These are phyloP conservation scores for Friedmanniomyces simplex DNA, from an alignment of 495 filamentous ascomycete species.

Conservation along the genomic window DNA sequence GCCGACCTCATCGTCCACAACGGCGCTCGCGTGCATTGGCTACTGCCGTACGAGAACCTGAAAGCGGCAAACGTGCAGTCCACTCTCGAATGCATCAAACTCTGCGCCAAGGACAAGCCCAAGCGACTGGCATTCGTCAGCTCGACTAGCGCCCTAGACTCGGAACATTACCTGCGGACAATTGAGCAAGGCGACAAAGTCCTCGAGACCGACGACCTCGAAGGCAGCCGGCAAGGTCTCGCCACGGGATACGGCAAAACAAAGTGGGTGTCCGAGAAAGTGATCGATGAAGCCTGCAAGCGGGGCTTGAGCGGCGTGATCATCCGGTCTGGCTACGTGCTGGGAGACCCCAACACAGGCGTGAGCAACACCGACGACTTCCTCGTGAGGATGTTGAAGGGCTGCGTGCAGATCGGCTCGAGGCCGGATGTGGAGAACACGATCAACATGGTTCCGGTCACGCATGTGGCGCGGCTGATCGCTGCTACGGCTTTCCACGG, in stretches of 20 bases:
- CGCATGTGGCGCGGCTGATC: slow-evolving; percentile 70
- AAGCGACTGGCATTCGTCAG: slow-evolving; percentile 79
- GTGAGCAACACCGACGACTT: slow-evolving; percentile 78
- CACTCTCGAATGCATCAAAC: slow-evolving; percentile 64
- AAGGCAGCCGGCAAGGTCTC: slow-evolving; percentile 53
- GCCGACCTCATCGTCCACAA: slow-evolving; percentile 85
- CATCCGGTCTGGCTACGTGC: slow-evolving; percentile 77
- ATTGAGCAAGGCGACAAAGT: slow-evolving; percentile 52
- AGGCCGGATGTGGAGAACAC: slow-evolving; percentile 76
- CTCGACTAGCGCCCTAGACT: slow-evolving; percentile 78
- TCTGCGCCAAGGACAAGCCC: slow-evolving; percentile 65
- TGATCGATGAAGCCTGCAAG: slow-evolving; percentile 68
- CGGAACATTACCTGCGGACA: slow-evolving; percentile 62
- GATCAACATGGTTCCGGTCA: slow-evolving; percentile 83
- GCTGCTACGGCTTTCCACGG: slow-evolving; percentile 56
- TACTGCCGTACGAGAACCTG: slow-evolving; percentile 67
- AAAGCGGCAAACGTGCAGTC: slow-evolving; percentile 68
- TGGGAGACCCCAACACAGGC: slow-evolving; percentile 63
- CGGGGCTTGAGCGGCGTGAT: slow-evolving; percentile 67
- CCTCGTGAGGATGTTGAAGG: slow-evolving; percentile 79
- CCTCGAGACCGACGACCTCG: slow-evolving; percentile 54
- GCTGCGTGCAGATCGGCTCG: slow-evolving; percentile 65
- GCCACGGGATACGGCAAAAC: slow-evolving; percentile 84
- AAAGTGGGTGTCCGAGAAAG: slow-evolving; percentile 76
- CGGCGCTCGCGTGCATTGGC: slow-evolving; percentile 71